A percentile compares a stretch with the other conserved stretches of the same genome.
Conservation (phyloP, 805 yeast species). For the Zygoascus bituminiphila region DNA sequence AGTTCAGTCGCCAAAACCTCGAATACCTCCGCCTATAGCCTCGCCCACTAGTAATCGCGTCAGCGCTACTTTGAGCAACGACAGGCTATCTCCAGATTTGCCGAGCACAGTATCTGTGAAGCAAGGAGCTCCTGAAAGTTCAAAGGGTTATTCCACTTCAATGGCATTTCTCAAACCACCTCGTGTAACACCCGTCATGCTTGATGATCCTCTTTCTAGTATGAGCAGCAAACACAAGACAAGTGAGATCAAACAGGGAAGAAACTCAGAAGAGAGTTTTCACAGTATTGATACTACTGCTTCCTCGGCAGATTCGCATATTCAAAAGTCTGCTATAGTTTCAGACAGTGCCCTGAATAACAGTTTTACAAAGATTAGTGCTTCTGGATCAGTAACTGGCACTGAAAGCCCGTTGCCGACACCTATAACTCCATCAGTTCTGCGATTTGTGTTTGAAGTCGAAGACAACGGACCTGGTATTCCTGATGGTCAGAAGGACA, state of each 20-base stretch:
- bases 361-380: not conserved
- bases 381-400: not conserved
- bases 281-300: not conserved
- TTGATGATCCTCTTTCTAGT: not conserved
- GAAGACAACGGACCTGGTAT: conserved; percentile 92
- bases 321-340: not conserved
- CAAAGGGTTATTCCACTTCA: not conserved
- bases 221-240: not conserved
- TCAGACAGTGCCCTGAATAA: not conserved
- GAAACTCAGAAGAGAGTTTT: not conserved
- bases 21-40: not conserved
- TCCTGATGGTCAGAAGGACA: conserved; percentile 64
- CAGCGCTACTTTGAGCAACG: not conserved
- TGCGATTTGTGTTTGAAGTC: conserved; percentile 54
- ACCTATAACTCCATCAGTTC: not conserved
- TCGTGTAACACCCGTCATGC: not conserved
- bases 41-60: not conserved
- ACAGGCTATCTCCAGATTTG: not conserved
- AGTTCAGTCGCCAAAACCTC: not conserved
- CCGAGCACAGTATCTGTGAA: no score
- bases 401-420: not conserved
- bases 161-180: not conserved
- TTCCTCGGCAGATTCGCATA: not conserved
- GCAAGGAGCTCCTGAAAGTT: no score
- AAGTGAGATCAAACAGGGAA: not conserved